A percentile compares a stretch with the other conserved stretches of the same genome.
Evolutionary conservation across 73 alveolate species (phyloP).

Genomic region (Blepharisma stoltei): DNA sequence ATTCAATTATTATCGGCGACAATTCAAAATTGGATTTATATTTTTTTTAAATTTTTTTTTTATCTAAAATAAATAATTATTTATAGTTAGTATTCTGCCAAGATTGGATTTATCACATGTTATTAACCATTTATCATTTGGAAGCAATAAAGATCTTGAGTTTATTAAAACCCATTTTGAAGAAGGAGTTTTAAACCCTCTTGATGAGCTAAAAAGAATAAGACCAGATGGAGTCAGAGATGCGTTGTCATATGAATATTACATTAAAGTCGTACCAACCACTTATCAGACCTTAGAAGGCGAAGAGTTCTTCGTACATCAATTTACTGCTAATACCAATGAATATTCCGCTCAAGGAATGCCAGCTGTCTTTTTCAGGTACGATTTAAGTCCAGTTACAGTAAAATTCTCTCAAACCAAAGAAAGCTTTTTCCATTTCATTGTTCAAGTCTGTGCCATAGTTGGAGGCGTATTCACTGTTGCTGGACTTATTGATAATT

Average conservation of each 20-base stretch:
- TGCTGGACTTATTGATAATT: constrained; percentile 82
- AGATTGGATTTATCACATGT: constrained; percentile 85
- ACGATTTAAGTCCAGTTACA: constrained; percentile 91
- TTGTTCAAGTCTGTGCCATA: constrained; percentile 90
- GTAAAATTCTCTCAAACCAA: constrained; percentile 72
- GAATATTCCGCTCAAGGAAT: constrained; percentile 51
- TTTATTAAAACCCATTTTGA: constrained; percentile 63
- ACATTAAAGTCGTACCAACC: constrained; percentile 91
- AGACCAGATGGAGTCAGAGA: constrained; percentile 33
- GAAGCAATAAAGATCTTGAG: constrained; percentile 60
- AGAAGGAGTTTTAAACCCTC: constrained; percentile 63
- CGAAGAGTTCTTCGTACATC: constrained; percentile 58
- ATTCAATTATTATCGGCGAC: constrained; percentile 49
- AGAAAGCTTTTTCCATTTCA: constrained; percentile 79
- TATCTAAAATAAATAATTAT: constrained; percentile 19
- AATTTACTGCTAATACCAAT: constrained; percentile 80
- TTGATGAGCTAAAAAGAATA: constrained; percentile 51
- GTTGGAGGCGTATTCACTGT: constrained; percentile 98
- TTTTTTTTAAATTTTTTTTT: no score
- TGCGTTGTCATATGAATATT: constrained; percentile 67
- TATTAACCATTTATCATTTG: constrained; percentile 86
- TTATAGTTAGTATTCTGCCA: no score
- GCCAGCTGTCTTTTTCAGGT: constrained; percentile 79
- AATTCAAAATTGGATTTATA: constrained; percentile 39
- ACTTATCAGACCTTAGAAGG: constrained; percentile 68